Percentiles rank a stretch among this genome's conserved stretches.
Conservation (phyloP, 768 basidiomycete species). For the Boletales sp. region DNA sequence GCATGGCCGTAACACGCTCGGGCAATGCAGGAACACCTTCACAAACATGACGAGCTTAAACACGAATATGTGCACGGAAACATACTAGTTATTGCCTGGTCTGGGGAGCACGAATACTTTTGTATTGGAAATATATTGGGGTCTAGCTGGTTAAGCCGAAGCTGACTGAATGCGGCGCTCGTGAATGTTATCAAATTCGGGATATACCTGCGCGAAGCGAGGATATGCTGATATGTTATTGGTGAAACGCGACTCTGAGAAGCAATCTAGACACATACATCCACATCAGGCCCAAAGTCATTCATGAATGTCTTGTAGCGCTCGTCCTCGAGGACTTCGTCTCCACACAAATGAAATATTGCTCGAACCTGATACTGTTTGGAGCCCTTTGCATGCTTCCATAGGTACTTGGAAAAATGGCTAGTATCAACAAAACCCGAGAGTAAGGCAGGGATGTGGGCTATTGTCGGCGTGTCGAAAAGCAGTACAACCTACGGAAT, state of each 20-base stretch:
- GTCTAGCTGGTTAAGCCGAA: constrained; percentile 71
- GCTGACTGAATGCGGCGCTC: constrained; percentile 65
- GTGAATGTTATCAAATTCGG: constrained; percentile 72
- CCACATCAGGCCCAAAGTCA: constrained; percentile 52
- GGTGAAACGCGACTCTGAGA: background rate
- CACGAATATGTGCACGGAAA: background rate
- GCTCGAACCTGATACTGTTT: constrained; percentile 43
- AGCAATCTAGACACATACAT: constrained; percentile 44
- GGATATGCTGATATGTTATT: constrained; percentile 55
- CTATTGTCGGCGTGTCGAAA: constrained; percentile 65
- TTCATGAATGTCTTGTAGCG: constrained; percentile 72
- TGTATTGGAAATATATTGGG: constrained; percentile 69
- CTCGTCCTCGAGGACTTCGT: constrained; percentile 64
- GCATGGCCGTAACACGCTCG: constrained; percentile 39
- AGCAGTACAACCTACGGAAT: constrained; percentile 54
- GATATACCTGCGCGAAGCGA: constrained; percentile 61
- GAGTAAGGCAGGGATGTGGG: constrained; percentile 51
- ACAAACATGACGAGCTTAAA: constrained; percentile 7
- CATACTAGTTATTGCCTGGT: constrained; percentile 36
- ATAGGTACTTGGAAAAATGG: constrained; percentile 48
- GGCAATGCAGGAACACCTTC: constrained; percentile 44
- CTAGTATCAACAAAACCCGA: constrained; percentile 44
- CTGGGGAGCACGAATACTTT: constrained; percentile 43
- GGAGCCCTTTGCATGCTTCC: constrained; percentile 36
- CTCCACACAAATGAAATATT: constrained; percentile 71